phyloP scores from a whole-genome alignment of 768 basidiomycete genomes.

The Rhizopogon vinicolor region DNA sequence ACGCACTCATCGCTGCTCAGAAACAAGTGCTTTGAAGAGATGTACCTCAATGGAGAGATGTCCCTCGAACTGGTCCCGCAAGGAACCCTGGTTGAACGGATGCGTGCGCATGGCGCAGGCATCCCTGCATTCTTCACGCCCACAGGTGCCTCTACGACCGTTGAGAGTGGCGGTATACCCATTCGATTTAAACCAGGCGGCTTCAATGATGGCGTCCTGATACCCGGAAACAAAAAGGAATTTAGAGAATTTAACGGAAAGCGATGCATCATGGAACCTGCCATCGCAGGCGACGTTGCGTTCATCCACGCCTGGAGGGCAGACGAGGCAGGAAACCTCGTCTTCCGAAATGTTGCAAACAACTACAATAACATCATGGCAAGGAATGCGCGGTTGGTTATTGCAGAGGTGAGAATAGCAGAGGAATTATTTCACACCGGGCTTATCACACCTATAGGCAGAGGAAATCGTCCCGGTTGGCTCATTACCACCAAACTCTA shows the following conservation, averaged over 20 bases:
- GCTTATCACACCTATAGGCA: constrained; percentile 39
- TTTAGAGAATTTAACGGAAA: constrained; percentile 64
- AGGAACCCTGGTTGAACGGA: constrained; percentile 79
- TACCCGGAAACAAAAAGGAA: constrained; percentile 69
- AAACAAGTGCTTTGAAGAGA: constrained; percentile 74
- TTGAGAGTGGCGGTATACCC: constrained; percentile 69
- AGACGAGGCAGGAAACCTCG: constrained; percentile 79
- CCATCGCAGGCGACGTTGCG: constrained; percentile 71
- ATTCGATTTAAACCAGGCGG: constrained; percentile 70
- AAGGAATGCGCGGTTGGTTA: constrained; percentile 75
- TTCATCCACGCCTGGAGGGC: constrained; percentile 85
- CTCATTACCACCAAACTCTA: constrained; percentile 69
- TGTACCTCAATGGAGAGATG: constrained; percentile 73
- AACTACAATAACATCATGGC: constrained; percentile 84
- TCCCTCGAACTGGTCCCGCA: constrained; percentile 83
- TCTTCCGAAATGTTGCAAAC: constrained; percentile 81
- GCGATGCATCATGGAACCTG: constrained; percentile 70
- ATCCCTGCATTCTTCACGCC: constrained; percentile 87
- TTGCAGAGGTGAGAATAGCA: constrained; percentile 60
- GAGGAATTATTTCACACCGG: not conserved
- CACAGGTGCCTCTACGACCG: constrained; percentile 73
- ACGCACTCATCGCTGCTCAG: constrained; percentile 28
- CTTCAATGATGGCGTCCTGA: constrained; percentile 54
- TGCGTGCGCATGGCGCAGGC: constrained; percentile 79
- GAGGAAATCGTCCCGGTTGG: constrained; percentile 82